Percentiles rank a stretch among this genome's conserved stretches.
phyloP scores from a whole-genome alignment of 2,329 filamentous ascomycete species.

The Trichoderma koningiopsis region DNA sequence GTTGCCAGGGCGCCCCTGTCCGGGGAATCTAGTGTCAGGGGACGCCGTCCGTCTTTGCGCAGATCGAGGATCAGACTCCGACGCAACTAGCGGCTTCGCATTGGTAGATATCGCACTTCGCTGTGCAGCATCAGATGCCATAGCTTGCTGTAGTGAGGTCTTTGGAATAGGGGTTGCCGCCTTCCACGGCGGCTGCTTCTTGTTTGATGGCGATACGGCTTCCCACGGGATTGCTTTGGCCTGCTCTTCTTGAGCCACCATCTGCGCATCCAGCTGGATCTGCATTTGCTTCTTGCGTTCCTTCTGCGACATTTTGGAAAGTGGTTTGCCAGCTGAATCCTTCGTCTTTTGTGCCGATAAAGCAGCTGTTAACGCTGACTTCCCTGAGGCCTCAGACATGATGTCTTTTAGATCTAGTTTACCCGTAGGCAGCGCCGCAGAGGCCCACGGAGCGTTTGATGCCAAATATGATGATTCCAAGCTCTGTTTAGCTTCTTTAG shows the following conservation, averaged over 20 bases:
- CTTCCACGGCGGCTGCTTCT: constrained; percentile 67
- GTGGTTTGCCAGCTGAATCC: constrained; percentile 43
- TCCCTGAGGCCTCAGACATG: constrained; percentile 61
- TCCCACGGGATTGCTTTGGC: constrained; percentile 49
- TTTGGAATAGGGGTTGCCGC: constrained; percentile 52
- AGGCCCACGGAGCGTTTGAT: constrained; percentile 51
- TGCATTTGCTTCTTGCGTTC: constrained; percentile 85
- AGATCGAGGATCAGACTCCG: constrained; percentile 44
- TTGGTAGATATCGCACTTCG: constrained; percentile 36
- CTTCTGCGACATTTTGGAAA: constrained; percentile 79
- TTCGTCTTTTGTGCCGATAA: constrained; percentile 54
- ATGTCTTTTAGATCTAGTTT: constrained; percentile 78
- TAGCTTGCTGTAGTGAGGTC: constrained; percentile 53
- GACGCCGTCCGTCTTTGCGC: constrained; percentile 56
- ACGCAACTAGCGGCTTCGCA: constrained; percentile 48
- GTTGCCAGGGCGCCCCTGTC: constrained; percentile 51
- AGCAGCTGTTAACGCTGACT: constrained; percentile 57
- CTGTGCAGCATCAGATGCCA: constrained; percentile 39
- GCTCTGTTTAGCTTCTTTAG: neutral
- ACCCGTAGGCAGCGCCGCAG: constrained; percentile 54
- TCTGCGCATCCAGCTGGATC: constrained; percentile 56
- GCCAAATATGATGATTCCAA: constrained; percentile 26
- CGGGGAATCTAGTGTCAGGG: constrained; percentile 64
- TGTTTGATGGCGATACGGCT: constrained; percentile 40
- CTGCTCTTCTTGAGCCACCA: constrained; percentile 41